phyloP scores from a whole-genome alignment of 2,329 filamentous ascomycete genomes.

The Colletotrichum sp. region DNA sequence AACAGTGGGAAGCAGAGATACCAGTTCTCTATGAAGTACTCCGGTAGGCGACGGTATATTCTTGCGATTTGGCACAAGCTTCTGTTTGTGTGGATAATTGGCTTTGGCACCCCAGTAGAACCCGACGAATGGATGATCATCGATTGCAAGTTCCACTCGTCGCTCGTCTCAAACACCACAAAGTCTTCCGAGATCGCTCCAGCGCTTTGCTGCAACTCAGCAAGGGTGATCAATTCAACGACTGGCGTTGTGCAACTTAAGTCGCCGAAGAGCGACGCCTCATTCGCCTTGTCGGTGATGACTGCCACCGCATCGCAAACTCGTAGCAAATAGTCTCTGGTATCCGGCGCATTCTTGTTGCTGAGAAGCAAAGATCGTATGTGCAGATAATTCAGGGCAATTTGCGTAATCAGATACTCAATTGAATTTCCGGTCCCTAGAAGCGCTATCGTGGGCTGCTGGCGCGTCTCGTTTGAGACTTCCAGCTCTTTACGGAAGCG shows the following conservation, averaged over 20 bases:
- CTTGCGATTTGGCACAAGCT: constrained; percentile 4
- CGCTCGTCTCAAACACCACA: not conserved
- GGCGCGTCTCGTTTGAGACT: not conserved
- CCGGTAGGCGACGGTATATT: constrained; percentile 4
- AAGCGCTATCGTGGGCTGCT: constrained; percentile 3
- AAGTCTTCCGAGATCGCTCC: too few relatives aligned
- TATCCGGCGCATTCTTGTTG: constrained; percentile 5
- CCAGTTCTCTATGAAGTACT: constrained; percentile 11
- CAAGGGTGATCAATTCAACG: not conserved
- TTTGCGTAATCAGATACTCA: constrained; percentile 1
- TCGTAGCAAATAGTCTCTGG: not conserved
- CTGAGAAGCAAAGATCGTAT: not conserved
- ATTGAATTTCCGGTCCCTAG: not conserved
- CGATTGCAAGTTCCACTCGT: constrained; percentile 8
- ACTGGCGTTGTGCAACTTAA: not conserved
- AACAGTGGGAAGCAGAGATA: constrained; percentile 12
- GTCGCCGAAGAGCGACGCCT: not conserved
- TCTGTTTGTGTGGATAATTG: constrained; percentile 6
- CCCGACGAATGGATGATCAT: constrained; percentile 17
- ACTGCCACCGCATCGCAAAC: not conserved
- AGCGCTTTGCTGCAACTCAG: not conserved
- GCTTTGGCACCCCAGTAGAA: constrained; percentile 6
- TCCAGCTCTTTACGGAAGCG: not conserved
- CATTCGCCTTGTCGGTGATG: not conserved
- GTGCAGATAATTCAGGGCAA: not conserved